Evolutionary conservation across 2,329 filamentous ascomycete genomes (phyloP), one percentile per base, ranked within the genome.

Genomic region (Alternaria atra): DNA sequence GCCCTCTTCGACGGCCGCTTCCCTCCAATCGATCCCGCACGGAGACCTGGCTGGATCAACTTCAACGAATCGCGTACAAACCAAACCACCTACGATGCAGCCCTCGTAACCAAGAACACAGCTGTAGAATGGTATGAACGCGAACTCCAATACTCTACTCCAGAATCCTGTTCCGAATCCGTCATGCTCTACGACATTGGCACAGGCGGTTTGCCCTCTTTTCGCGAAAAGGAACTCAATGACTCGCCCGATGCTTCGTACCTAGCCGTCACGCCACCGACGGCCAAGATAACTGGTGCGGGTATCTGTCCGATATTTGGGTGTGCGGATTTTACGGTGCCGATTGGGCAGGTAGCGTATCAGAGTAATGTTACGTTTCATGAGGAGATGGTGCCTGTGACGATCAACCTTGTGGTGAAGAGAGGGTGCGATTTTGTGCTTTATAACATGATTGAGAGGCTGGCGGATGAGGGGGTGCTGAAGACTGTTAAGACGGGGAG

Each of bases 391-490:
- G 70, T 82, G 47, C 81, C 81, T 8, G 80, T 83, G 6, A 80
- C 80, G 10, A 76, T 82, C 2, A 79, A 77, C 30, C 63, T 82
- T 54, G 75, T 82, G 8, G 80, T 81, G 6, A 79, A 76, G 63
- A 60, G 79, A n/a, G 80, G 80, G 1, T 83, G 81, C 58, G 81
- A 82, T 55, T 80, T 80, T 60, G 73, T 82, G 65, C 56, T 82
- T 25, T 80, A 75, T 58, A 79, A 81, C 32, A 75, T 82, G 73
- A 72, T 80, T 55, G 74, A 80, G 63, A 77, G 71, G 67, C 60
- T 82, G 52, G 79, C 80, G 9, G 75, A 81, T 50, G 69, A 72
- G 39, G 80, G 80, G 1, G 72, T 80, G 8, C 43, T 82, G 63
- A 75, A 69, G 64, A 72, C 71, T 0, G 76, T 82, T 1, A 79